Conservation (phyloP, 345 rosid genomes). For the Turnera subulata region DNA sequence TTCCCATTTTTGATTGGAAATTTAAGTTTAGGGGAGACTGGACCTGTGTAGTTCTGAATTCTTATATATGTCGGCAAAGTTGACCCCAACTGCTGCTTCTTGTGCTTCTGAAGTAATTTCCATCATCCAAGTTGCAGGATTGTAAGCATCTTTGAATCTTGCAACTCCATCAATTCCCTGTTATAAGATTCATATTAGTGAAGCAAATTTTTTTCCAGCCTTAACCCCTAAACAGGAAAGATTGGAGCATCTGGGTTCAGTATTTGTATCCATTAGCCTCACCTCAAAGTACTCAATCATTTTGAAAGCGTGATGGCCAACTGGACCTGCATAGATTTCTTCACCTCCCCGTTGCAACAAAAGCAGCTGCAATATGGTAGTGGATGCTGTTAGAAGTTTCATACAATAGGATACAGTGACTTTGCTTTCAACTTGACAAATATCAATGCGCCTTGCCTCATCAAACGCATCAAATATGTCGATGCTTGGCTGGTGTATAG, state of each 20-base stretch:
- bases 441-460: constrained; percentile 40
- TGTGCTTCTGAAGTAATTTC: constrained; percentile 60
- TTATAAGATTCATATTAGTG: neutral
- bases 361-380: constrained; percentile 25
- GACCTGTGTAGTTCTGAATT: constrained; percentile 59
- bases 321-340: constrained; percentile 52
- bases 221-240: no score
- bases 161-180: constrained; percentile 42
- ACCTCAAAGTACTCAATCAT: constrained; percentile 60
- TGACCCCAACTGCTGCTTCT: constrained; percentile 50
- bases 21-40: neutral
- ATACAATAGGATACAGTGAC: neutral
- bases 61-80: constrained; percentile 54
- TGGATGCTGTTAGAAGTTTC: neutral
- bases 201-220: no score
- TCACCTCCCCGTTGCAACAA: constrained; percentile 51
- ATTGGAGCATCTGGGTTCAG: no score
- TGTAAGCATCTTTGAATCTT: constrained; percentile 62
- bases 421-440: neutral
- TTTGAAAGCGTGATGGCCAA: constrained; percentile 43
- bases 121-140: constrained; percentile 89
- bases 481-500: constrained; percentile 86
- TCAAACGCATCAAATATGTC: constrained; percentile 90
- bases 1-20: neutral
- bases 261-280: no score